phyloP scores from a whole-genome alignment of 2,329 filamentous ascomycete species.

The Botrytis paeoniae region DNA sequence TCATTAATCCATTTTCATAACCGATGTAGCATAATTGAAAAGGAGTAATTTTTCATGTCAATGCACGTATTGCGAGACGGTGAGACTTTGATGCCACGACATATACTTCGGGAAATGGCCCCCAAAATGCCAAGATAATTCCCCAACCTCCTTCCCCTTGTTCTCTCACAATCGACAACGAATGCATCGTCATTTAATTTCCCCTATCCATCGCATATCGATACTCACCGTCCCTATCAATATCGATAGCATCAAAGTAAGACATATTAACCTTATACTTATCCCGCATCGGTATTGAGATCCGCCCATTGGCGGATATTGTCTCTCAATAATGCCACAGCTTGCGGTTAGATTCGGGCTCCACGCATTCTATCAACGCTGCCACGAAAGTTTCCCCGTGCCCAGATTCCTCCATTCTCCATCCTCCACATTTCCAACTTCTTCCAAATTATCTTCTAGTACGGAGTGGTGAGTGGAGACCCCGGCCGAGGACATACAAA shows the following conservation, averaged over 20 bases:
- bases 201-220: conserved; percentile 9
- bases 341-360: background rate
- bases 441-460: background rate
- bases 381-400: conserved; percentile 2
- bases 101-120: background rate
- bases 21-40: background rate
- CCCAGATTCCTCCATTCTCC: conserved; percentile 12
- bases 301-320: background rate
- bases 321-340: background rate
- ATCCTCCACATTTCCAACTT: conserved; percentile 7
- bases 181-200: background rate
- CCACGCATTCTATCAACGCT: background rate
- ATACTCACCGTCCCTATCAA: conserved; percentile 14
- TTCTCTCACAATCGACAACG: background rate
- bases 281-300: background rate
- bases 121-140: conserved; percentile 1
- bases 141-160: background rate
- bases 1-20: background rate
- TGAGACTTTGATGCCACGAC: conserved; percentile 3
- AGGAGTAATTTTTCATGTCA: background rate
- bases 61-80: background rate
- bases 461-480: conserved; percentile 1
- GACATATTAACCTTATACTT: conserved; percentile 6
- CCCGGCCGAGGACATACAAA: background rate
- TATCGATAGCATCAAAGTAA: conserved; percentile 6